Evolutionary conservation across 2,329 filamentous ascomycete genomes (phyloP).

Genomic region (Stagonosporopsis rhizophila): DNA sequence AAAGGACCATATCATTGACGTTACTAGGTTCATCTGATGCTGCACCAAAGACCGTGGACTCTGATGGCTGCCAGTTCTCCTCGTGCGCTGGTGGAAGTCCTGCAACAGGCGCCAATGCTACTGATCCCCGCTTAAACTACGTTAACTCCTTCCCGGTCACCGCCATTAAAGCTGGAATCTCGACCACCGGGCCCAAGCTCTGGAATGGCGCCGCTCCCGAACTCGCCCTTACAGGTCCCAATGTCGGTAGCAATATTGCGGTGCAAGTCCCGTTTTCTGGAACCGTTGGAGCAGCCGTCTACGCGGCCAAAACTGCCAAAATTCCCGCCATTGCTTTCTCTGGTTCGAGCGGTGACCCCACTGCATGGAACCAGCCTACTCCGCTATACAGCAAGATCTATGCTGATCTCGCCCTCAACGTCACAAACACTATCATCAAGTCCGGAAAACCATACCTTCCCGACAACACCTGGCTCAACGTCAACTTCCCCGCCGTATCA

Average conservation of each 20-base stretch:
- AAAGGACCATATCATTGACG: slow-evolving; percentile 9
- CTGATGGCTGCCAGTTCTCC: slow-evolving; percentile 64
- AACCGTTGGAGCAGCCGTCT: slow-evolving; percentile 70
- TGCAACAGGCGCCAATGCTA: slow-evolving; percentile 64
- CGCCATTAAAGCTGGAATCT: slow-evolving; percentile 68
- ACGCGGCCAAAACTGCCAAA: slow-evolving; percentile 60
- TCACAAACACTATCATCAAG: slow-evolving; percentile 63
- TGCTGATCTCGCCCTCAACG: slow-evolving; percentile 65
- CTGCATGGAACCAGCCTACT: slow-evolving; percentile 60
- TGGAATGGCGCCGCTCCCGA: slow-evolving; percentile 63
- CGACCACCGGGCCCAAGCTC: slow-evolving; percentile 60
- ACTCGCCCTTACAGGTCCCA: slow-evolving; percentile 70
- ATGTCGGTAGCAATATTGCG: slow-evolving; percentile 67
- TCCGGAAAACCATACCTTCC: slow-evolving; percentile 70
- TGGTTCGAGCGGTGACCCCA: slow-evolving; percentile 59
- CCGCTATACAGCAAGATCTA: slow-evolving; percentile 67
- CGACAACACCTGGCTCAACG: slow-evolving; percentile 67
- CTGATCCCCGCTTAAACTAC: slow-evolving; percentile 69
- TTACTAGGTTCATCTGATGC: slow-evolving; percentile 60
- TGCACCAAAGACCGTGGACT: slow-evolving; percentile 56
- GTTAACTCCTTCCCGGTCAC: slow-evolving; percentile 74
- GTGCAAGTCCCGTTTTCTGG: slow-evolving; percentile 66
- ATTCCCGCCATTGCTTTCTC: slow-evolving; percentile 75
- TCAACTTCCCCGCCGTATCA: slow-evolving; percentile 68
- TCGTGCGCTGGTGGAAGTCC: slow-evolving; percentile 66